phyloP scores from a whole-genome alignment of 1,139 yeast species.

The Geotrichum bryndzae region DNA sequence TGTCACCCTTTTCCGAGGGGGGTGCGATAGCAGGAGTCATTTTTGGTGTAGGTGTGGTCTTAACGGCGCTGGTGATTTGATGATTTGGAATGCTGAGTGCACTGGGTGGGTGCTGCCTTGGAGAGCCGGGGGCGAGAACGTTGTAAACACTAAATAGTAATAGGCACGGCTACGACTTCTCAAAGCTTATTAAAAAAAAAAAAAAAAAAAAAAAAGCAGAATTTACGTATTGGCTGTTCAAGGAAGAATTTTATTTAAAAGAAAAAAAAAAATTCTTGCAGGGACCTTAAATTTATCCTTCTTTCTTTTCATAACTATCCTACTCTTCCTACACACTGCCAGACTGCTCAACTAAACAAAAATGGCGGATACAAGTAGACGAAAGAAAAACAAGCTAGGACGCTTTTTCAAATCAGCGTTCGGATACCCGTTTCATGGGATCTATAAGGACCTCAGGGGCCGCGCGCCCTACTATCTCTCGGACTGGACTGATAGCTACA shows the following conservation, averaged over 20 bases:
- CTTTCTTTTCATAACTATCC: not conserved
- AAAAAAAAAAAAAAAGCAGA: no score
- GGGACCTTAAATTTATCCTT: not conserved
- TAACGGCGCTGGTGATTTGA: not conserved
- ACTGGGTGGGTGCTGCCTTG: not conserved
- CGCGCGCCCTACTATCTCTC: conserved; percentile 63
- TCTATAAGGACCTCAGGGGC: conserved; percentile 48
- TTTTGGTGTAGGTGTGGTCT: not conserved
- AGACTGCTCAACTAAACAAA: not conserved
- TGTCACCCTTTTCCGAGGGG: not conserved
- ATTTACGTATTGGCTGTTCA: not conserved
- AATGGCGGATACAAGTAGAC: not conserved
- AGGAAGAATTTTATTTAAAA: no score
- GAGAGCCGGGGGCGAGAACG: not conserved
- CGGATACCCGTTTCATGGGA: conserved; percentile 48
- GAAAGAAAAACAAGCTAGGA: not conserved
- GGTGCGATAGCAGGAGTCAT: not conserved
- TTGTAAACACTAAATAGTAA: not conserved
- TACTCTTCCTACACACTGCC: not conserved
- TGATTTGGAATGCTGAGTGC: not conserved
- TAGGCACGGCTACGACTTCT: not conserved
- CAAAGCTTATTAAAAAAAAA: not conserved
- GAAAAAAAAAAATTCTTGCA: not conserved
- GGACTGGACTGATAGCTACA: conserved; percentile 78
- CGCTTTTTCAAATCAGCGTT: conserved; percentile 17